Conservation (phyloP, 2,329 filamentous ascomycete species). For the Bipolaris bicolor region DNA sequence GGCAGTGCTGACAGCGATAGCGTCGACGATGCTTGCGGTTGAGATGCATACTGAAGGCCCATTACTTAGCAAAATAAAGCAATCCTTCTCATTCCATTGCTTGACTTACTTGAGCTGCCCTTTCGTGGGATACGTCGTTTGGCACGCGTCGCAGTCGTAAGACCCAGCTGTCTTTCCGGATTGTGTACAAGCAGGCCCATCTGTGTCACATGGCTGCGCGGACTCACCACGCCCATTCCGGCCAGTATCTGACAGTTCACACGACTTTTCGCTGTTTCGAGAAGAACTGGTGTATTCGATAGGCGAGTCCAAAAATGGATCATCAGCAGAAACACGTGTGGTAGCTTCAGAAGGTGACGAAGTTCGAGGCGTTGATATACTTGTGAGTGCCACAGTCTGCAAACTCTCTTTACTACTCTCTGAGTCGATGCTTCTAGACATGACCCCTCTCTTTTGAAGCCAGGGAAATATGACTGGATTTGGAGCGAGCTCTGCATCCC, state of each 20-base stretch:
- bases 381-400: background rate
- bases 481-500: slow-evolving; percentile 17
- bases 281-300: slow-evolving; percentile 3
- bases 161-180: background rate
- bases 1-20: slow-evolving; percentile 17
- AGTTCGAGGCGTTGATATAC: background rate
- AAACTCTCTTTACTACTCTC: background rate
- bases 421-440: background rate
- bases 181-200: background rate
- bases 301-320: background rate
- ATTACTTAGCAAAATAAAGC: background rate
- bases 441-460: slow-evolving; percentile 2
- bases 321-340: background rate
- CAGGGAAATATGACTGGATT: slow-evolving; percentile 22
- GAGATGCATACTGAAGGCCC: slow-evolving; percentile 15
- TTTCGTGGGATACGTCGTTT: slow-evolving; percentile 3
- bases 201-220: background rate
- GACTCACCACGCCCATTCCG: background rate
- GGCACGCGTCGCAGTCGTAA: slow-evolving; percentile 3
- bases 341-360: background rate
- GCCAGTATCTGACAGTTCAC: background rate
- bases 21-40: slow-evolving; percentile 24
- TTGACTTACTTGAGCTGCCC: slow-evolving; percentile 19
- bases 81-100: background rate
- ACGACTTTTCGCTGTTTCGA: slow-evolving; percentile 1